phyloP scores from a whole-genome alignment of 2,329 filamentous ascomycete species.

The Colletotrichum spaethianum region DNA sequence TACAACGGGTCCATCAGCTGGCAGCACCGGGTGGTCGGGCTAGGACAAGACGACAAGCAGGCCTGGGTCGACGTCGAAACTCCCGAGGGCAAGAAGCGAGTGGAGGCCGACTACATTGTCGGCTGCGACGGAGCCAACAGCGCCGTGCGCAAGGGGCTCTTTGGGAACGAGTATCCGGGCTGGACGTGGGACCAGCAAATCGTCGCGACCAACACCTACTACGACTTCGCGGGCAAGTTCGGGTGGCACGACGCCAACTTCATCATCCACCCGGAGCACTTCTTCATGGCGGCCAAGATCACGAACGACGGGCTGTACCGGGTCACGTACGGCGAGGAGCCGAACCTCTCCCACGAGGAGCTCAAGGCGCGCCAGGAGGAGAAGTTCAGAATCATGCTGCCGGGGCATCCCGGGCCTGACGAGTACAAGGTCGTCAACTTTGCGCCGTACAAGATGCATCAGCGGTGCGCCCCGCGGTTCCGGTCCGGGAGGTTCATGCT shows the following conservation, averaged over 20 bases:
- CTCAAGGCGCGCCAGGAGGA: conserved; percentile 65
- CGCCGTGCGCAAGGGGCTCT: conserved; percentile 62
- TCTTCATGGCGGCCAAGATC: conserved; percentile 73
- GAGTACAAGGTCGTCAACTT: conserved; percentile 71
- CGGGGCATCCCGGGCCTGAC: conserved; percentile 69
- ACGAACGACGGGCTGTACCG: conserved; percentile 73
- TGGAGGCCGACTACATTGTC: conserved; percentile 67
- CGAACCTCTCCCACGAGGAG: conserved; percentile 67
- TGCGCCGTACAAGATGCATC: conserved; percentile 74
- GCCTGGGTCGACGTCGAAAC: conserved; percentile 63
- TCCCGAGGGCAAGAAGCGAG: conserved; percentile 51
- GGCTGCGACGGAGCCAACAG: conserved; percentile 70
- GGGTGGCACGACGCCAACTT: conserved; percentile 71
- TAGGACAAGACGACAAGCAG: conserved; percentile 61
- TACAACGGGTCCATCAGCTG: conserved; percentile 57
- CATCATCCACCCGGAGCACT: conserved; percentile 73
- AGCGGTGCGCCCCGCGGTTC: conserved; percentile 70
- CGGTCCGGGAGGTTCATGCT: conserved; percentile 70
- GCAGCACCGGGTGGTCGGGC: conserved; percentile 60
- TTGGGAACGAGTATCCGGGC: conserved; percentile 70
- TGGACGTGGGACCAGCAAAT: conserved; percentile 74
- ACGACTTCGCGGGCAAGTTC: conserved; percentile 68
- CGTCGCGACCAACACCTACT: conserved; percentile 75
- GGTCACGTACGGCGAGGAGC: conserved; percentile 73
- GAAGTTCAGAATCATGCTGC: conserved; percentile 71